Percentiles rank a stretch among this genome's conserved stretches.
These are phyloP conservation scores for Zymoseptoria pseudotritici DNA, from an alignment of 2,329 filamentous ascomycete species.

Conservation along the genomic window DNA sequence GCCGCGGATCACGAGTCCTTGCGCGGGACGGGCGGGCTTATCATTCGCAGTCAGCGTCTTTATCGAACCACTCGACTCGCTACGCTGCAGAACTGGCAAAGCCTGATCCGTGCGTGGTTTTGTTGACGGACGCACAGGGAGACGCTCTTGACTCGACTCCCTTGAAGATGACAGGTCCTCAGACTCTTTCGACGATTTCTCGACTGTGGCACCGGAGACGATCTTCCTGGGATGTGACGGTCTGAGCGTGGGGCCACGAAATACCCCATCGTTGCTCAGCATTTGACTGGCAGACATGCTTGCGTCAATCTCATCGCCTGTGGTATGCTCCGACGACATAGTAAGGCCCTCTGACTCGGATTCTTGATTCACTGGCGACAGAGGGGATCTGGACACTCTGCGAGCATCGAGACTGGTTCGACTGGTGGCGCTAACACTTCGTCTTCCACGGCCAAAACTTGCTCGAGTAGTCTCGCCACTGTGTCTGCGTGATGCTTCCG, in stretches of 20 bases:
- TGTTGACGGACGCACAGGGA: slow-evolving; percentile 17
- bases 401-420: slow-evolving; percentile 33
- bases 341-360: slow-evolving; percentile 62
- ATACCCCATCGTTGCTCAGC: slow-evolving; percentile 76
- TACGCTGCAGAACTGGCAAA: slow-evolving; percentile 7
- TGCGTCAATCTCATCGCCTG: slow-evolving; percentile 13
- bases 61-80: slow-evolving; percentile 10
- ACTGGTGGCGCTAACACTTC: slow-evolving; percentile 57
- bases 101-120: slow-evolving; percentile 3
- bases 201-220: slow-evolving; percentile 18
- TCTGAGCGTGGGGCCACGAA: slow-evolving; percentile 65
- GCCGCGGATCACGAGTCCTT: slow-evolving; percentile 13
- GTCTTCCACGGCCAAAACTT: slow-evolving; percentile 36
- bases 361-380: slow-evolving; percentile 48
- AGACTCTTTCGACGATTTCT: slow-evolving; percentile 26
- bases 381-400: slow-evolving; percentile 42
- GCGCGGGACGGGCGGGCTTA: slow-evolving; percentile 2
- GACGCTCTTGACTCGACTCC: slow-evolving; percentile 21
- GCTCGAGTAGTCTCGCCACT: slow-evolving; percentile 29
- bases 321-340: slow-evolving; percentile 22
- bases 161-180: slow-evolving; percentile 28
- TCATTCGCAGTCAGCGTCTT: slow-evolving; percentile 7
- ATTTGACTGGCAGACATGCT: slow-evolving; percentile 80
- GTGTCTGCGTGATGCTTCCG: slow-evolving; percentile 23
- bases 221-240: slow-evolving; percentile 18